Conservation (phyloP, 1,284 basidiomycete genomes). For the Butyriboletus pseudospeciosus region DNA sequence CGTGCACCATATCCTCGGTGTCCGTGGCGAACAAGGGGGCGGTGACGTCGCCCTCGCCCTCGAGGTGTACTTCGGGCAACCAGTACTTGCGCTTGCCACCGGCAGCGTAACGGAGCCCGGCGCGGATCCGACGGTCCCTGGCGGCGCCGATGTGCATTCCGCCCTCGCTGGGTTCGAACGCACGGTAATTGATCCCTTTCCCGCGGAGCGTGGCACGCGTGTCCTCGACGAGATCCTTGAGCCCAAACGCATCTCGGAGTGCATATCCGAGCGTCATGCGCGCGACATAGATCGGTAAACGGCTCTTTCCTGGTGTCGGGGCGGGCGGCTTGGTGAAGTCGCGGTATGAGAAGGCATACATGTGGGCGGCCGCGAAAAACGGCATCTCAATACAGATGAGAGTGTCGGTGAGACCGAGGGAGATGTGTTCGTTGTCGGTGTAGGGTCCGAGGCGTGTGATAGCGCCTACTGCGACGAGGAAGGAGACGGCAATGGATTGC, state of each 20-base stretch:
- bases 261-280: conserved; percentile 87
- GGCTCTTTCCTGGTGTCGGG: conserved; percentile 6
- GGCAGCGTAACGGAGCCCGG: conserved; percentile 85
- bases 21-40: conserved; percentile 73
- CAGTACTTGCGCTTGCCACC: conserved; percentile 90
- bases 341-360: conserved; percentile 80
- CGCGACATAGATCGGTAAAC: conserved; percentile 54
- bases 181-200: conserved; percentile 90
- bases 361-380: conserved; percentile 90
- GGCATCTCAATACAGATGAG: conserved; percentile 98
- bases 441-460: conserved; percentile 83
- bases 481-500: conserved; percentile 86
- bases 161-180: conserved; percentile 93
- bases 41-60: conserved; percentile 52
- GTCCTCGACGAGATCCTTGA: conserved; percentile 87
- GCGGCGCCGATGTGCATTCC: conserved; percentile 84
- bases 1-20: conserved; percentile 62
- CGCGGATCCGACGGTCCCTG: conserved; percentile 76
- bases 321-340: conserved; percentile 75
- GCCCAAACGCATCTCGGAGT: conserved; percentile 80
- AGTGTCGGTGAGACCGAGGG: conserved; percentile 83
- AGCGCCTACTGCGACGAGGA: conserved; percentile 77
- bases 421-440: conserved; percentile 86
- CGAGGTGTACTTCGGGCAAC: conserved; percentile 59
- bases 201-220: conserved; percentile 80